These are phyloP conservation scores for Trichoderma asperelloides DNA, from an alignment of 495 filamentous ascomycete genomes.

Conservation along the genomic window DNA sequence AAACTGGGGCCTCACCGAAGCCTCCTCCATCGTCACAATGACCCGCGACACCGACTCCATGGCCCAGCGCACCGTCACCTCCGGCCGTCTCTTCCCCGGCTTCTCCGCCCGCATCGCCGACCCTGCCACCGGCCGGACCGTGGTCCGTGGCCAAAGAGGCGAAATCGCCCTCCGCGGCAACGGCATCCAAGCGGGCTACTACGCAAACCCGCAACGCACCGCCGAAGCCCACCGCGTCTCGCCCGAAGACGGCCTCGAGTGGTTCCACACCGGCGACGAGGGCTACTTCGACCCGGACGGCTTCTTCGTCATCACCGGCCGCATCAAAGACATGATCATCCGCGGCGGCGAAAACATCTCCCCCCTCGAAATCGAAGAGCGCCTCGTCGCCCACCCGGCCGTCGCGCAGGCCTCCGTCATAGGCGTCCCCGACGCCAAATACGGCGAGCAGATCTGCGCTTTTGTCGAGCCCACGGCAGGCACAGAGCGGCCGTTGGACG, in stretches of 20 bases:
- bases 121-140: background rate
- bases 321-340: slow-evolving; percentile 81
- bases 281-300: slow-evolving; percentile 65
- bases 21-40: slow-evolving; percentile 6
- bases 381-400: slow-evolving; percentile 55
- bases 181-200: slow-evolving; percentile 4
- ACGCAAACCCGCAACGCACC: background rate
- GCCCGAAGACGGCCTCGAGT: slow-evolving; percentile 42
- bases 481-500: slow-evolving; percentile 31
- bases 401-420: slow-evolving; percentile 75
- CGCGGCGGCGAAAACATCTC: slow-evolving; percentile 78
- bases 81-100: slow-evolving; percentile 7
- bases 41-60: slow-evolving; percentile 1
- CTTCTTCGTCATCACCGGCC: slow-evolving; percentile 67
- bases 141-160: background rate
- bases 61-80: background rate
- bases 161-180: slow-evolving; percentile 9
- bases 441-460: slow-evolving; percentile 72
- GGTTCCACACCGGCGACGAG: slow-evolving; percentile 77
- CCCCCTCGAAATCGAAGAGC: slow-evolving; percentile 78
- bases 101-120: slow-evolving; percentile 7
- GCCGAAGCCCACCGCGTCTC: background rate
- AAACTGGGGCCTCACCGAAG: slow-evolving; percentile 8
- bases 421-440: slow-evolving; percentile 64
- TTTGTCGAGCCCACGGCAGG: slow-evolving; percentile 66